phyloP scores from a whole-genome alignment of 176 grass and related monocot species.

The Carex myosuroides region DNA sequence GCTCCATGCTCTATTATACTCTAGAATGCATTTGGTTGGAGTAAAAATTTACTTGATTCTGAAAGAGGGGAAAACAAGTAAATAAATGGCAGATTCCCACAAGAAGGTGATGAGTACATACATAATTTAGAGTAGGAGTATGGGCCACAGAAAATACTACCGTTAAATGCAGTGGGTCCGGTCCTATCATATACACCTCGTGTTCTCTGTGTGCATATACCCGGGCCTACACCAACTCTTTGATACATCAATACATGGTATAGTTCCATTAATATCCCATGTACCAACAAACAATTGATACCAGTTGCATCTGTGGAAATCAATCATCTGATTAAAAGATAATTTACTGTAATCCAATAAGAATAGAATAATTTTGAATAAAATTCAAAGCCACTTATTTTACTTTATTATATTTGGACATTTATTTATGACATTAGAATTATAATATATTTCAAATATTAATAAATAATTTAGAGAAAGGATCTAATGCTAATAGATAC shows the following conservation, averaged over 20 bases:
- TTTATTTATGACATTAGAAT: neutral
- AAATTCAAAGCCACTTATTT: neutral
- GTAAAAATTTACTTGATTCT: neutral
- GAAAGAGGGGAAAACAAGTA: neutral
- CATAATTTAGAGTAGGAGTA: neutral
- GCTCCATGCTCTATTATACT: too few relatives aligned
- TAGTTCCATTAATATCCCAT: too few relatives aligned
- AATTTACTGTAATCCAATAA: neutral
- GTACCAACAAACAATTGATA: neutral
- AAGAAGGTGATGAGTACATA: neutral
- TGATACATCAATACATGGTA: too few relatives aligned
- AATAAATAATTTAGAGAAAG: neutral
- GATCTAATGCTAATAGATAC: neutral
- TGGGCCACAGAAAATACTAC: slow-evolving; percentile 2
- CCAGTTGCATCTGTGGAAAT: neutral
- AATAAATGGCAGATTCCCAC: neutral
- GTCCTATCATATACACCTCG: slow-evolving; percentile 18
- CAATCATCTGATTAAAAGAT: neutral
- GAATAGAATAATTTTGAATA: neutral
- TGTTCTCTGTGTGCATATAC: slow-evolving; percentile 18
- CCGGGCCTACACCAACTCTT: neutral
- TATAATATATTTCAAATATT: neutral
- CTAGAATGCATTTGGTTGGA: too few relatives aligned
- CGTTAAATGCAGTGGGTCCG: neutral
- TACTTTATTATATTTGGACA: neutral